Base-by-base conservation (phyloP, 805 yeast genomes). In the Middelhovenomyces tepae region DNA sequence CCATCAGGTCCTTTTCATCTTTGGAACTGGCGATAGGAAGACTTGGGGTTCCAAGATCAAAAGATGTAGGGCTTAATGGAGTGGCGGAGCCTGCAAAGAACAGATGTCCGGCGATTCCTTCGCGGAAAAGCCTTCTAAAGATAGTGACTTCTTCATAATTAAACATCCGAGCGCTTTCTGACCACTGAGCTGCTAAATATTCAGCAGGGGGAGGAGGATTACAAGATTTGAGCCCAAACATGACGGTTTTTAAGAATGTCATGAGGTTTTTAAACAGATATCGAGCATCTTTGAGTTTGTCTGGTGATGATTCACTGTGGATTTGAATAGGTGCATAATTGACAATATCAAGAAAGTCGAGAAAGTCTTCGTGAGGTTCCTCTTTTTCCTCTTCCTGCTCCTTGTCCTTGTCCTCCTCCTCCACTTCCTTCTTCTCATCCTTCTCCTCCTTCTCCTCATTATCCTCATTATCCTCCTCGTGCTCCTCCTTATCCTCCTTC, bases 1-100 rank as follows among this genome's bases (percentile, higher is more conserved):
- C 98, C 95, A 91, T 86, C 37, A 87, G 63, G 47, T 91, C 98
- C 46, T 87, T 85, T 38, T 87, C 95, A 50, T 89, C 97, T 46
- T 85, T 86, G 1, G 94, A 76, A 0, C 93, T 82, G 1, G 87
- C 75, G 8, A 84, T 81, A 3, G 95, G 94, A 23, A 83, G 58
- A 37, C 79, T 79, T 4, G 94, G 89, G 6, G 86, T 89, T 10
- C 41, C 46, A 33, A 52, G 46, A 4, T 56, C 54, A 7, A 52
- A 39, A 54, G 32, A 45, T 52, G 25, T 52, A 50, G 27, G 49
- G 53, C 22, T 50, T 46, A 7, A 13, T 5, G 29, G 17, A 5
- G 17, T 8, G n/a, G 27, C 5, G 13, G n/a, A 11, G 15, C 17
- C 58, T 0, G 87, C 75, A 51, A 86, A 91, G 48, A 83, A 81